phyloP scores from a whole-genome alignment of 306 rosid genomes.

The Begonia peltatifolia region DNA sequence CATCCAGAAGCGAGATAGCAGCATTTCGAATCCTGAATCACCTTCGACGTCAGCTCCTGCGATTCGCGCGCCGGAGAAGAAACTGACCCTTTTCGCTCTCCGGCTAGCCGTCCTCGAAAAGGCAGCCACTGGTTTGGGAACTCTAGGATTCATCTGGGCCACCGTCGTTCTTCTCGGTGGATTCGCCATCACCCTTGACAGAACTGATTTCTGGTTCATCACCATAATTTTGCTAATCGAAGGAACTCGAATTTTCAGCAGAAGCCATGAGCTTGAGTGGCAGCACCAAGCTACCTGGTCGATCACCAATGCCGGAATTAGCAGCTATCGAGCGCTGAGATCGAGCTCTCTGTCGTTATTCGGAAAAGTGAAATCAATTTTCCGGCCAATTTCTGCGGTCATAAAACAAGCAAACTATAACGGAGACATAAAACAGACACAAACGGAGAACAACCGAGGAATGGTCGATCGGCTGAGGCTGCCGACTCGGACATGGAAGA shows the following conservation, averaged over 20 bases:
- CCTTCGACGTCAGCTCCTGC: too few relatives aligned
- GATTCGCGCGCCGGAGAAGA: constrained; percentile 58
- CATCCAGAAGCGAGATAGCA: too few relatives aligned
- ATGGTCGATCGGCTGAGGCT: constrained; percentile 23
- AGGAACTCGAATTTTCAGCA: constrained; percentile 81
- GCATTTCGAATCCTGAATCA: too few relatives aligned
- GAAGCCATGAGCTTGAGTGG: constrained; percentile 97
- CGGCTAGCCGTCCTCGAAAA: constrained; percentile 86
- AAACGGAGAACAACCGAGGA: constrained; percentile 6
- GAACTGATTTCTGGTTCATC: constrained; percentile 75
- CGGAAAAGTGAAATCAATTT: constrained; percentile 22
- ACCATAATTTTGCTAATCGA: constrained; percentile 71
- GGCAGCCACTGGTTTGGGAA: constrained; percentile 75
- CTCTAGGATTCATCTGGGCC: constrained; percentile 93
- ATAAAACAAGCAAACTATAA: background rate
- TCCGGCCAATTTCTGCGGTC: constrained; percentile 23
- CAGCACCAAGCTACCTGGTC: constrained; percentile 97
- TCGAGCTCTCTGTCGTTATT: constrained; percentile 30
- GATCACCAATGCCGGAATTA: constrained; percentile 47
- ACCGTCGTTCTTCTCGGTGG: constrained; percentile 90
- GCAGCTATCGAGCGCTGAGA: constrained; percentile 40
- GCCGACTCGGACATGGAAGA: constrained; percentile 51
- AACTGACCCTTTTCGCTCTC: constrained; percentile 74
- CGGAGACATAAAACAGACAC: constrained; percentile 18
- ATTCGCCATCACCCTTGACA: constrained; percentile 62